Evolutionary conservation across 1,284 basidiomycete genomes (phyloP).

Genomic region (Ceratobasidium theobromae): DNA sequence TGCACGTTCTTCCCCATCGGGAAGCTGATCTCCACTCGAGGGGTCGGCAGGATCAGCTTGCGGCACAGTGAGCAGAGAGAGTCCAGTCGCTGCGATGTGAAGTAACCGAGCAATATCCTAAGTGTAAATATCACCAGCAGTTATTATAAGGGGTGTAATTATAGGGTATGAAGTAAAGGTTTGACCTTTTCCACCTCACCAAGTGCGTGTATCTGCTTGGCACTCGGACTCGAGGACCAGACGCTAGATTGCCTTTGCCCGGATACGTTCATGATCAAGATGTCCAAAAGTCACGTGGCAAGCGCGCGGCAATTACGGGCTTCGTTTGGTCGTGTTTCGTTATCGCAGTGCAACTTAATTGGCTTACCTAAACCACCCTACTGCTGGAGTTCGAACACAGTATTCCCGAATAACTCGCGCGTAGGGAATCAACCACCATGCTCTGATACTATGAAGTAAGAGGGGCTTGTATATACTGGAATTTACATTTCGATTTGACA

Average conservation of each 20-base stretch:
- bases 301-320: too few relatives aligned
- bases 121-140: background rate
- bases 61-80: slow-evolving; percentile 72
- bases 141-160: background rate
- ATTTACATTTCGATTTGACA: background rate
- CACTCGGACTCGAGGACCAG: slow-evolving; percentile 45
- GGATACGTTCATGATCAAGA: slow-evolving; percentile 24
- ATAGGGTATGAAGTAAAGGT: background rate
- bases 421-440: too few relatives aligned
- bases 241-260: slow-evolving; percentile 28
- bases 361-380: too few relatives aligned
- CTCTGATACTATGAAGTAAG: too few relatives aligned
- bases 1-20: slow-evolving; percentile 75
- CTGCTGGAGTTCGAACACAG: too few relatives aligned
- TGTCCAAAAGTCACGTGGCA: too few relatives aligned
- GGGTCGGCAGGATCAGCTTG: slow-evolving; percentile 69
- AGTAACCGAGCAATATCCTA: slow-evolving; percentile 75
- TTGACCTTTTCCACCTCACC: slow-evolving; percentile 78
- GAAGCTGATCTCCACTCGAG: slow-evolving; percentile 42
- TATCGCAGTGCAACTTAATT: too few relatives aligned
- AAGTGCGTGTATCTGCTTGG: slow-evolving; percentile 75
- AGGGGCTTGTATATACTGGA: background rate
- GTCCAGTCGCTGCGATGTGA: slow-evolving; percentile 69
- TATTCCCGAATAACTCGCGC: too few relatives aligned
- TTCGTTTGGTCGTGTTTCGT: too few relatives aligned